Percentiles rank a stretch among this genome's conserved stretches.
Evolutionary conservation across 1,139 yeast genomes (phyloP).

Genomic region (Saccharomyces hybrid): DNA sequence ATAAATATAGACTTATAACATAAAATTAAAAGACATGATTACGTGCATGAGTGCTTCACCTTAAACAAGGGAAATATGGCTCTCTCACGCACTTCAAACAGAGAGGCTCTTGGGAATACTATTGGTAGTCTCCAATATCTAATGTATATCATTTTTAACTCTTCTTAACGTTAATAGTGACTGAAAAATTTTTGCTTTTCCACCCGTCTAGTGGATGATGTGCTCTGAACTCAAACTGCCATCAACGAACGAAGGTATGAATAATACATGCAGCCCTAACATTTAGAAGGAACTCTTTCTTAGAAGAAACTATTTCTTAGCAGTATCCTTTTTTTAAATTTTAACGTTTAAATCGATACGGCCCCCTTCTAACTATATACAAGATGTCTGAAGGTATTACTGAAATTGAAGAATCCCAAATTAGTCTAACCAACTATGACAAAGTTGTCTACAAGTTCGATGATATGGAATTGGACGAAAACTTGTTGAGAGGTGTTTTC

Average conservation of each 20-base stretch:
- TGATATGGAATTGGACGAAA: conserved; percentile 76
- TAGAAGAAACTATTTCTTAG: no score
- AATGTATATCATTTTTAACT: no score
- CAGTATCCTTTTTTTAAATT: background rate
- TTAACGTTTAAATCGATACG: background rate
- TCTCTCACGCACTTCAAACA: no score
- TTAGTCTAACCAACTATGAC: conserved; percentile 88
- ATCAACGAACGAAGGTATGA: background rate
- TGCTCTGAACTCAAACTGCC: conserved; percentile 1
- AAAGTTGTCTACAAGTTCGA: conserved; percentile 86
- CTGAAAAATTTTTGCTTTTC: conserved; percentile 18
- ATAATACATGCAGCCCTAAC: background rate
- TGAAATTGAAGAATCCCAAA: conserved; percentile 76
- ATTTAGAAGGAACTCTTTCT: background rate
- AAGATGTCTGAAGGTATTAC: conserved; percentile 49
- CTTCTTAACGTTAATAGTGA: conserved; percentile 10
- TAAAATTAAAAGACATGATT: background rate
- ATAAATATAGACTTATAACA: background rate
- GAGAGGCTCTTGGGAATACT: no score
- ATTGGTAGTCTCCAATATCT: no score
- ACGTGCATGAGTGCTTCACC: no score
- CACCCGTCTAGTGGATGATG: conserved; percentile 4
- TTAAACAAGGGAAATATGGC: no score
- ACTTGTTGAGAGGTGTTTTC: conserved; percentile 78
- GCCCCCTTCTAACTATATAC: background rate